A percentile compares a stretch with the other conserved stretches of the same genome.
Evolutionary conservation across 192 early-diverging fungal species (phyloP).

Genomic region (Geranomyces variabilis): DNA sequence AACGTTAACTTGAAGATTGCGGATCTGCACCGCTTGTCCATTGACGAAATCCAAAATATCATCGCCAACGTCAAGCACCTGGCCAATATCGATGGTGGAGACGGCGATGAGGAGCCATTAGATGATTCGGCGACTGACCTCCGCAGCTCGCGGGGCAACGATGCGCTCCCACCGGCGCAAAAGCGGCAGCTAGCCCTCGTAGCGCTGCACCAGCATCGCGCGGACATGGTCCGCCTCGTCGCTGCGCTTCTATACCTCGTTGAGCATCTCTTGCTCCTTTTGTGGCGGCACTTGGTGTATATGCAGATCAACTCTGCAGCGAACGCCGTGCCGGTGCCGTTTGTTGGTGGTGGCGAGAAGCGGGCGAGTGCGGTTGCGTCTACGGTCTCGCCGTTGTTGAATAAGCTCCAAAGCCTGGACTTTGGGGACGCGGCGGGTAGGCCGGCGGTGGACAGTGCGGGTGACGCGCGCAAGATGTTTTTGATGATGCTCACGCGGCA

Average conservation of each 20-base stretch:
- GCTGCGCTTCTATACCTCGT: slow-evolving; percentile 16
- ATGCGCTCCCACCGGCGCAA: slow-evolving; percentile 26
- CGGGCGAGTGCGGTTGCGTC: neutral
- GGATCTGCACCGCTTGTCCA: slow-evolving; percentile 47
- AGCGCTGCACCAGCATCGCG: neutral
- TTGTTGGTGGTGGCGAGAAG: neutral
- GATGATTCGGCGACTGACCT: neutral
- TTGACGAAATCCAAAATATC: slow-evolving; percentile 52
- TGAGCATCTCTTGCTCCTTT: slow-evolving; percentile 57
- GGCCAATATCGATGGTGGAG: neutral
- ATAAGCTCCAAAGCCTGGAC: neutral
- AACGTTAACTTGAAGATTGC: slow-evolving; percentile 35
- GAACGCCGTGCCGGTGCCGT: neutral
- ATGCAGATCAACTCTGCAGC: neutral
- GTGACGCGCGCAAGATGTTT: slow-evolving; percentile 9
- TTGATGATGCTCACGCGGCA: slow-evolving; percentile 13
- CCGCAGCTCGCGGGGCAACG: neutral
- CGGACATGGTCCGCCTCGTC: neutral
- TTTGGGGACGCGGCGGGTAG: neutral
- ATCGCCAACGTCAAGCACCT: slow-evolving; percentile 2
- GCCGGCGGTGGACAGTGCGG: neutral
- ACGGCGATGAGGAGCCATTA: neutral
- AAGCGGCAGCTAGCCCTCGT: slow-evolving; percentile 22
- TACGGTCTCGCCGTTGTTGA: neutral
- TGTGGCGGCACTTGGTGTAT: slow-evolving; percentile 69